Conservation (phyloP, 2,329 filamentous ascomycete genomes). For the Pseudogymnoascus sp. region DNA sequence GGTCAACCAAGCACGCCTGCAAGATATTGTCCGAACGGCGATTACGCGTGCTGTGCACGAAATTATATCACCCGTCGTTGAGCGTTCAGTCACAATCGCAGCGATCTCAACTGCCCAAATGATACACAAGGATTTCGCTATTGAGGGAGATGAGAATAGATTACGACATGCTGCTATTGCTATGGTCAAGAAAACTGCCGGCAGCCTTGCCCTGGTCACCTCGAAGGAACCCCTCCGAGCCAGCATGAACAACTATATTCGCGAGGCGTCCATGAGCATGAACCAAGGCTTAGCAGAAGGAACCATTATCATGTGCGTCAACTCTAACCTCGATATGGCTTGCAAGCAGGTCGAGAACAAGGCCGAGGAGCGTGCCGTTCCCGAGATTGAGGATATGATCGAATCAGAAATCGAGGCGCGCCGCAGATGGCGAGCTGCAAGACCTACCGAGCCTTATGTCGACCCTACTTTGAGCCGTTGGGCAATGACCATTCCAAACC, state of each 20-base stretch:
- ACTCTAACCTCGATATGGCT: conserved; percentile 89
- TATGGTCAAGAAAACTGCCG: conserved; percentile 91
- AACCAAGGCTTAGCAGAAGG: conserved; percentile 80
- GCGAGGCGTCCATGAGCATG: conserved; percentile 57
- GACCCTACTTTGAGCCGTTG: conserved; percentile 77
- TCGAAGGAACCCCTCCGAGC: conserved; percentile 94
- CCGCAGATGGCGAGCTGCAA: conserved; percentile 62
- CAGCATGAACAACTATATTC: conserved; percentile 96
- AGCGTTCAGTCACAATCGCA: conserved; percentile 94
- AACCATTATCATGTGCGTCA: conserved; percentile 96
- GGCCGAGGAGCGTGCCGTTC: conserved; percentile 83
- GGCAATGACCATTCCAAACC: conserved; percentile 88
- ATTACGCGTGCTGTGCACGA: conserved; percentile 87
- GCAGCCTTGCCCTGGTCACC: conserved; percentile 90
- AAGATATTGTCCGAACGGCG: conserved; percentile 74
- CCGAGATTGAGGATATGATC: conserved; percentile 92
- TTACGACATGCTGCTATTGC: conserved; percentile 80
- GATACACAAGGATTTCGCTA: conserved; percentile 92
- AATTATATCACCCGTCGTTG: conserved; percentile 95
- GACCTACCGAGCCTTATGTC: conserved; percentile 77
- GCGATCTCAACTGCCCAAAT: conserved; percentile 94
- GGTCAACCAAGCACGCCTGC: conserved; percentile 58
- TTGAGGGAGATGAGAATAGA: conserved; percentile 81
- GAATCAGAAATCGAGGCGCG: conserved; percentile 71
- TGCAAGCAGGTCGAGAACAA: conserved; percentile 93